Base-by-base conservation (phyloP, 768 basidiomycete genomes). In the Lanmaoa rubissima region DNA sequence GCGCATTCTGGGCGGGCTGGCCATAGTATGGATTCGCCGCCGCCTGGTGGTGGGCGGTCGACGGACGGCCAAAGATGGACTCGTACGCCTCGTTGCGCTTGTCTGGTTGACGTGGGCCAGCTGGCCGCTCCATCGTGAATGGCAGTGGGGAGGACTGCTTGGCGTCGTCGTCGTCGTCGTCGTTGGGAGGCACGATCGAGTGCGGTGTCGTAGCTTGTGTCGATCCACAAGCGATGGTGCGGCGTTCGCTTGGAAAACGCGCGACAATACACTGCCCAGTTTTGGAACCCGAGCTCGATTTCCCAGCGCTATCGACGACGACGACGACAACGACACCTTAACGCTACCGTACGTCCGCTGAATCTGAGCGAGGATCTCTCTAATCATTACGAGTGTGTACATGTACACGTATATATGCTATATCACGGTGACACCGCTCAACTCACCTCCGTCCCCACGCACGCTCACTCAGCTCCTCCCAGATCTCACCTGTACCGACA, bases 71-170 rank as follows among this genome's bases (percentile, higher is more conserved):
- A 73, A 94, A 94, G 75, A 94, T 92, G 67, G 86, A 83, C 72
- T 92, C 88, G 76, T 92, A 94, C 45, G 91, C 91, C 53, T 85
- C 82, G 72, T 83, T 77, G 51, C 91, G 87, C 69, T 91, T 90
- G 74, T 90, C 88, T 44, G 78, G 78, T 26, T 74, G 73, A 51
- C 79, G 72, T 74, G 87, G 87, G 49, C 88, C 88, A 64, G 82
- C 69, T 57, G 80, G 81, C 61, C 77, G 74, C 63, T 82, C 80
- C 80, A 81, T 81, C 54, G 58, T 57, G 32, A n/a, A 38, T 57
- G 47, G 48, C 28, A n/a, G 42, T 39, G 32, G 42, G 40, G n/a
- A 46, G 31, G 21, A 34, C 26, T 43, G 16, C 38, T 55, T 36
- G 54, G 8, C 53, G 59, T 62, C 48, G 55, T 34, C 8, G 43